phyloP scores from a whole-genome alignment of 1,284 basidiomycete genomes.

The Fistulinella cinereoalba region DNA sequence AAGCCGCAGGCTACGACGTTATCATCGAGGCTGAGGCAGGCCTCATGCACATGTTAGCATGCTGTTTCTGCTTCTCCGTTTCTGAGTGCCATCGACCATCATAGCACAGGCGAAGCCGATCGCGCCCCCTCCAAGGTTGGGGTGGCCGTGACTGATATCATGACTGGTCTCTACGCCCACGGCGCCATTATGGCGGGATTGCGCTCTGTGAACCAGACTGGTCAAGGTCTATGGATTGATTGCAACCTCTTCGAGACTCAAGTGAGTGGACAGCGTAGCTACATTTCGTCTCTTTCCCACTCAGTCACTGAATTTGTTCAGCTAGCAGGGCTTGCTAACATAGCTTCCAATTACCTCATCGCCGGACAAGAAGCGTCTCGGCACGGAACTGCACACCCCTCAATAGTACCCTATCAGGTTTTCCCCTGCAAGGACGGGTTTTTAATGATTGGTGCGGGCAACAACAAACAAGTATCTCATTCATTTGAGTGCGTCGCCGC shows the following conservation, averaged over 20 bases:
- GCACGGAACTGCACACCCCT: constrained; percentile 90
- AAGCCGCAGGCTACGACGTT: constrained; percentile 88
- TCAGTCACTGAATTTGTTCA: constrained; percentile 33
- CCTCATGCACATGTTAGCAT: constrained; percentile 84
- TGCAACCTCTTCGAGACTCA: constrained; percentile 86
- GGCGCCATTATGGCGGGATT: constrained; percentile 92
- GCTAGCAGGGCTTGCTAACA: constrained; percentile 91
- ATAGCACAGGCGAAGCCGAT: constrained; percentile 85
- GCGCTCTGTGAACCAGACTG: constrained; percentile 79
- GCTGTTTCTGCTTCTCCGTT: constrained; percentile 6
- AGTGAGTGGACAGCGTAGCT: no score
- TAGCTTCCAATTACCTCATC: constrained; percentile 92
- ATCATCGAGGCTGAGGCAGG: constrained; percentile 90
- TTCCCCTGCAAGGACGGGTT: constrained; percentile 89
- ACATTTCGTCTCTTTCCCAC: no score
- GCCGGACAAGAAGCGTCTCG: constrained; percentile 83
- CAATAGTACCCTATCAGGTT: constrained; percentile 89
- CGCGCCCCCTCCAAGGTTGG: constrained; percentile 89
- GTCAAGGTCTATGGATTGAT: constrained; percentile 88
- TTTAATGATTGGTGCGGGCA: constrained; percentile 92
- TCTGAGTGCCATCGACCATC: constrained; percentile 9
- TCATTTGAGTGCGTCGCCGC: constrained; percentile 1
- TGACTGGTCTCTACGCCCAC: constrained; percentile 91
- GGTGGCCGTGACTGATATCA: constrained; percentile 88
- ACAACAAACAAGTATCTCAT: constrained; percentile 72